These are phyloP conservation scores for Strobilomyces dryophilus DNA, from an alignment of 768 basidiomycete species.

Conservation along the genomic window DNA sequence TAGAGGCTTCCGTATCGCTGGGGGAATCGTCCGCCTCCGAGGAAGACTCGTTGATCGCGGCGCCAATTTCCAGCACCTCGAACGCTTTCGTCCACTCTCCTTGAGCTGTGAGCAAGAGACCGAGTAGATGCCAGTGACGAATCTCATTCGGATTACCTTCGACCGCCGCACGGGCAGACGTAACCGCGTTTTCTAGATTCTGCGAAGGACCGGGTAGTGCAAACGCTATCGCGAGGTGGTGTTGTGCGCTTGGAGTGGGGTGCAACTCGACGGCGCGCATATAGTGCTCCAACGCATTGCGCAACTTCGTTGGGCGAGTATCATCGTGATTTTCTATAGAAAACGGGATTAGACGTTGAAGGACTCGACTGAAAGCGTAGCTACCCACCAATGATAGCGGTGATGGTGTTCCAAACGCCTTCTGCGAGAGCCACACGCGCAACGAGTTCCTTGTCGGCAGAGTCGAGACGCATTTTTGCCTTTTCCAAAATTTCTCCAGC, in stretches of 20 bases:
- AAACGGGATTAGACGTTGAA: background rate
- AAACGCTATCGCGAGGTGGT: slow-evolving; percentile 77
- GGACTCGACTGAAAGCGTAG: background rate
- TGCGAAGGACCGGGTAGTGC: slow-evolving; percentile 60
- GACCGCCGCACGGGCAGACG: slow-evolving; percentile 65
- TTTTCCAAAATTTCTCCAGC: slow-evolving; percentile 58
- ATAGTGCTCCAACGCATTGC: slow-evolving; percentile 51
- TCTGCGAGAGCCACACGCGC: slow-evolving; percentile 64
- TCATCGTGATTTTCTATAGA: slow-evolving; percentile 60
- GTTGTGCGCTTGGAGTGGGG: slow-evolving; percentile 58
- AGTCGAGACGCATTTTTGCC: slow-evolving; percentile 52
- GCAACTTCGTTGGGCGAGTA: slow-evolving; percentile 56
- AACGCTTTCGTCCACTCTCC: slow-evolving; percentile 79
- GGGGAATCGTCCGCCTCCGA: slow-evolving; percentile 32
- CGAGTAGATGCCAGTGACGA: slow-evolving; percentile 89
- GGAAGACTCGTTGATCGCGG: slow-evolving; percentile 47
- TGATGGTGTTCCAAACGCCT: slow-evolving; percentile 68
- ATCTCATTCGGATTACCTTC: slow-evolving; percentile 60
- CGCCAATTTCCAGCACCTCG: slow-evolving; percentile 75
- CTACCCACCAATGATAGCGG: slow-evolving; percentile 62
- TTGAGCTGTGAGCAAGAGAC: slow-evolving; percentile 69
- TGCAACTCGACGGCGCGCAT: slow-evolving; percentile 42
- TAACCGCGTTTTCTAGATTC: slow-evolving; percentile 63
- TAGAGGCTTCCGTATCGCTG: slow-evolving; percentile 20
- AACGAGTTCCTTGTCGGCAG: slow-evolving; percentile 45